A percentile compares a stretch with the other conserved stretches of the same genome.
These are phyloP conservation scores for Geoglossum glabrum DNA, from an alignment of 495 filamentous ascomycete genomes.

Conservation along the genomic window DNA sequence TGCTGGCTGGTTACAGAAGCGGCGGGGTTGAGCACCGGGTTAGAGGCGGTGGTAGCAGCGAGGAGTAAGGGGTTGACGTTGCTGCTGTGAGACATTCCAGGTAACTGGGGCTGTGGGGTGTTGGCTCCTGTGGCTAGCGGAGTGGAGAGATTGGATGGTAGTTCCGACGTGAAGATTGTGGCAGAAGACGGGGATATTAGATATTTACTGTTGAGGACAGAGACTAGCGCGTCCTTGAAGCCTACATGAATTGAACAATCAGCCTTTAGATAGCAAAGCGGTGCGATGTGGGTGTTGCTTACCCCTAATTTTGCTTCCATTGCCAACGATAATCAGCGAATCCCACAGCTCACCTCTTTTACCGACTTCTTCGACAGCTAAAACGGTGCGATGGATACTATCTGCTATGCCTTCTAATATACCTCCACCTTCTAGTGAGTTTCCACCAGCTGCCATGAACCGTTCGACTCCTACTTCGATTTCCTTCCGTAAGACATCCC, in stretches of 20 bases:
- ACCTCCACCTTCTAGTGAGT: slow-evolving; percentile 47
- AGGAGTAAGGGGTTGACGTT: slow-evolving; percentile 82
- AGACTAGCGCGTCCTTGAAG: slow-evolving; percentile 72
- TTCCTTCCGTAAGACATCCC: slow-evolving; percentile 33
- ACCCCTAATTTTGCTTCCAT: slow-evolving; percentile 69
- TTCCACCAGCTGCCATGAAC: slow-evolving; percentile 57
- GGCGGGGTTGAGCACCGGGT: slow-evolving; percentile 21
- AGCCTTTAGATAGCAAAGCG: neutral
- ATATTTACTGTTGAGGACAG: slow-evolving; percentile 60
- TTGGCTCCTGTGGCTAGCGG: slow-evolving; percentile 79
- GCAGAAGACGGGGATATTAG: slow-evolving; percentile 74
- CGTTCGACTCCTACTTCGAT: slow-evolving; percentile 77
- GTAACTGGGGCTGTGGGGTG: slow-evolving; percentile 39
- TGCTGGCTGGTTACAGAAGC: slow-evolving; percentile 10
- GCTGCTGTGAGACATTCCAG: slow-evolving; percentile 23
- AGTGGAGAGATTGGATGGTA: slow-evolving; percentile 77
- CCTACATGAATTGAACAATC: slow-evolving; percentile 17
- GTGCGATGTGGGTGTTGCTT: slow-evolving; percentile 5
- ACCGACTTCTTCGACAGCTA: slow-evolving; percentile 54
- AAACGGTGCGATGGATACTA: slow-evolving; percentile 61
- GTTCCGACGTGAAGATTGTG: slow-evolving; percentile 91
- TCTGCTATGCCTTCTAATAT: slow-evolving; percentile 65
- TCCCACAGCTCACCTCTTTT: slow-evolving; percentile 81
- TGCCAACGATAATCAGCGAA: slow-evolving; percentile 67
- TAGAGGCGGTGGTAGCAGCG: slow-evolving; percentile 65